Evolutionary conservation across 2,329 filamentous ascomycete species (phyloP).

Genomic region (Fusarium sterilihyphosum): DNA sequence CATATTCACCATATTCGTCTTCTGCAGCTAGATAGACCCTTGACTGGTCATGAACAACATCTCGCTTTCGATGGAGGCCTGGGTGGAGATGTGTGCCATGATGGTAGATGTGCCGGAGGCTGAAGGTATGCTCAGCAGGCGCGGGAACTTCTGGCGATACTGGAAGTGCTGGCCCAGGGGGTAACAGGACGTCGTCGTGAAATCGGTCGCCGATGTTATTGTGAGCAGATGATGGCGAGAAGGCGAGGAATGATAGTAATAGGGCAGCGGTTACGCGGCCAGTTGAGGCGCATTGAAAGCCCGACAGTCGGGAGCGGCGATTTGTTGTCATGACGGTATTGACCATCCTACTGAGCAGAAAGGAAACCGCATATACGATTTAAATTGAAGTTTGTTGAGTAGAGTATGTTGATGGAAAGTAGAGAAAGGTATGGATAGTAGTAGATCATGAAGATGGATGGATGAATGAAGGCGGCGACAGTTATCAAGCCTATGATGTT

Average conservation of each 20-base stretch:
- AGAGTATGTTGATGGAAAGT: slow-evolving; percentile 16
- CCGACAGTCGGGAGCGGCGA: slow-evolving; percentile 22
- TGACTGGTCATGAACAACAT: slow-evolving; percentile 67
- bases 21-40: slow-evolving; percentile 70
- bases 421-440: slow-evolving; percentile 10
- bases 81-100: slow-evolving; percentile 87
- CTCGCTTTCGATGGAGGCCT: slow-evolving; percentile 77
- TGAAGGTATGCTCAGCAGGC: slow-evolving; percentile 68
- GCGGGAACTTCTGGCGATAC: slow-evolving; percentile 55
- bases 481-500: slow-evolving; percentile 43
- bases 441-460: slow-evolving; percentile 10
- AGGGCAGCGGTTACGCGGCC: slow-evolving; percentile 71
- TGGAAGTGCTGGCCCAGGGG: slow-evolving; percentile 52
- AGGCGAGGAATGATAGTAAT: slow-evolving; percentile 73
- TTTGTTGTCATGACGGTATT: slow-evolving; percentile 35
- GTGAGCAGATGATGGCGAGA: slow-evolving; percentile 57
- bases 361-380: slow-evolving; percentile 7
- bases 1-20: slow-evolving; percentile 63
- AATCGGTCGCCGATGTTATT: slow-evolving; percentile 49
- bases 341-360: slow-evolving; percentile 14
- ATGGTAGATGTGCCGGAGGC: slow-evolving; percentile 89
- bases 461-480: slow-evolving; percentile 27
- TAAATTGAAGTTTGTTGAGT: not conserved
- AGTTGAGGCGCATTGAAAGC: slow-evolving; percentile 61
- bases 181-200: slow-evolving; percentile 56